Conservation (phyloP, 352 stramenopile genomes). For the Pythium monospermum region DNA sequence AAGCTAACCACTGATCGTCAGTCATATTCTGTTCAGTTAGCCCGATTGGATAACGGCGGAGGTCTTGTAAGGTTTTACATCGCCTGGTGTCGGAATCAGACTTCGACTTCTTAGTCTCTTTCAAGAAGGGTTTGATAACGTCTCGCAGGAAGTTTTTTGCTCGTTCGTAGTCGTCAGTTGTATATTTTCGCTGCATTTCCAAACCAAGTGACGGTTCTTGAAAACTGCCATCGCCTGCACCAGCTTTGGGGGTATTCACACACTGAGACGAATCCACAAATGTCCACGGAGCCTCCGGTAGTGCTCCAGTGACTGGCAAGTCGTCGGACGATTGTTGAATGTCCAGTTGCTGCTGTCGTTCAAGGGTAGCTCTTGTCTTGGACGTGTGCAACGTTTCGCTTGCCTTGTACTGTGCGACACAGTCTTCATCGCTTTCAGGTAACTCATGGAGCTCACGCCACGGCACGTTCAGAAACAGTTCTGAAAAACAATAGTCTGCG, state of each 20-base stretch:
- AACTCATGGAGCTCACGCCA: background rate
- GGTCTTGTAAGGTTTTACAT: background rate
- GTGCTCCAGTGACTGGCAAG: background rate
- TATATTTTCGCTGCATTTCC: background rate
- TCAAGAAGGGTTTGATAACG: conserved; percentile 2
- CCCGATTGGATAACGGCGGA: background rate
- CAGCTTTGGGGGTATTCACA: no score
- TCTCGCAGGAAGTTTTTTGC: background rate
- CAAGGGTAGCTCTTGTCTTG: background rate
- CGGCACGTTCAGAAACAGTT: background rate
- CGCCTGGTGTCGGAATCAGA: background rate
- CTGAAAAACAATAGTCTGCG: background rate
- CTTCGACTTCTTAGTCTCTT: background rate
- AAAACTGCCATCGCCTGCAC: background rate
- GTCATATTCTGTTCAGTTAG: conserved; percentile 1
- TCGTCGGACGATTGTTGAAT: background rate
- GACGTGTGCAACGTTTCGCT: background rate
- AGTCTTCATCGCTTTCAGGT: background rate
- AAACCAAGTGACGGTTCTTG: background rate
- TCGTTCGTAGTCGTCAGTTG: background rate
- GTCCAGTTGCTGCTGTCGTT: conserved; percentile 4
- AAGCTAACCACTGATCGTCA: background rate
- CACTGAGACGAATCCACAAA: no score
- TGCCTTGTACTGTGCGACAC: background rate
- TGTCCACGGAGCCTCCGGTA: no score